These are phyloP conservation scores for Ophiocordyceps camponoti-floridani DNA, from an alignment of 2,329 filamentous ascomycete genomes.

Conservation along the genomic window DNA sequence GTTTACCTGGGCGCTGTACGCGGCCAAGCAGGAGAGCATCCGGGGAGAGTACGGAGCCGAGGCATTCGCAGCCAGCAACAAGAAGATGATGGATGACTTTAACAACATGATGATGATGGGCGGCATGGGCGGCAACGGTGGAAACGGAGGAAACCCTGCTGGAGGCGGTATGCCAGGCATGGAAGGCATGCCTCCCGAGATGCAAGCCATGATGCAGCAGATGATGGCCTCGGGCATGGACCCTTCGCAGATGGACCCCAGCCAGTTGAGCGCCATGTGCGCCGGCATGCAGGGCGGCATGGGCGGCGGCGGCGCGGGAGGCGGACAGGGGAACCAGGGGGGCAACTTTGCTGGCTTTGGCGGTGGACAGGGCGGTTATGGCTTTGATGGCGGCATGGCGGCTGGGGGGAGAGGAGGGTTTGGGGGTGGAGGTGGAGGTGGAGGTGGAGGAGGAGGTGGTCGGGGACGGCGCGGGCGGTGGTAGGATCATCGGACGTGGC, in stretches of 20 bases:
- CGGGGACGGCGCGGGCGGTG: constrained; percentile 13
- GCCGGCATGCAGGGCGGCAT: too few species aligned
- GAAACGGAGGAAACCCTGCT: constrained; percentile 12
- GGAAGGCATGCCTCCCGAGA: constrained; percentile 47
- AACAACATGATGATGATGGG: constrained; percentile 51
- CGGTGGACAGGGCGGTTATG: constrained; percentile 32
- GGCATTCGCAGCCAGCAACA: constrained; percentile 42
- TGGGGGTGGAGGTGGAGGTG: constrained; percentile 9
- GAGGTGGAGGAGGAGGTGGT: constrained; percentile 7
- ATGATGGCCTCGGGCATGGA: constrained; percentile 51
- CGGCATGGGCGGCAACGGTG: constrained; percentile 25
- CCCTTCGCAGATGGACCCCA: constrained; percentile 46
- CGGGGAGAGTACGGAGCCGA: constrained; percentile 58
- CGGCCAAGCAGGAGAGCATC: constrained; percentile 68
- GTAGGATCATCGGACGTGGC: constrained; percentile 1
- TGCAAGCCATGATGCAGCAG: constrained; percentile 53
- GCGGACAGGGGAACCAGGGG: constrained; percentile 28
- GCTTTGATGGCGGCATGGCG: constrained; percentile 29
- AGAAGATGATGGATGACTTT: constrained; percentile 64
- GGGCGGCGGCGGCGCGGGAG: too few species aligned
- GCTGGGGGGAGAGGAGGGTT: constrained; percentile 14
- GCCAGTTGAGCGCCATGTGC: constrained; percentile 40
- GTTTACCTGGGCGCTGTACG: constrained; percentile 93
- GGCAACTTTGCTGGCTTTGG: constrained; percentile 36
- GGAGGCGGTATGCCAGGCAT: constrained; percentile 31